Conservation (phyloP, 129 eudicot species). For the Pseudognaphalium luteoalbum region DNA sequence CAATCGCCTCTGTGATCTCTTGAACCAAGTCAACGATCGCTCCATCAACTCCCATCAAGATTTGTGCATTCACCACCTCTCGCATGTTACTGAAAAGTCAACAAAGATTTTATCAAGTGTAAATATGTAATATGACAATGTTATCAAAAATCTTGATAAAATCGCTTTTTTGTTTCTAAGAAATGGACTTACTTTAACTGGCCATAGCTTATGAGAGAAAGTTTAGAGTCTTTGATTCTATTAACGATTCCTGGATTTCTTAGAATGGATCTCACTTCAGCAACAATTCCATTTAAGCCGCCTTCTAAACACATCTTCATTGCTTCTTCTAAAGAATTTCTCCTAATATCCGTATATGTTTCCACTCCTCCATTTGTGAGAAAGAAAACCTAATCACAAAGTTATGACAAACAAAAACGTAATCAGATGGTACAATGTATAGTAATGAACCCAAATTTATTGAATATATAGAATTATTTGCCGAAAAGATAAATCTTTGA, state of each 20-base stretch:
- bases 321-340: conserved; percentile 79
- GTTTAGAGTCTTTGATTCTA: conserved; percentile 53
- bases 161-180: conserved; percentile 14
- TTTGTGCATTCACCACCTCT: conserved; percentile 69
- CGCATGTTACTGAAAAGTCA: conserved; percentile 49
- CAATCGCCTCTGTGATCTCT: conserved; percentile 56
- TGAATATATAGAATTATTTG: not conserved
- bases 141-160: conserved; percentile 16
- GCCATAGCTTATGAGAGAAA: conserved; percentile 68
- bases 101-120: not conserved
- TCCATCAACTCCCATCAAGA: conserved; percentile 77
- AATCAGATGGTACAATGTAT: not conserved
- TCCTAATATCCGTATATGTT: conserved; percentile 53
- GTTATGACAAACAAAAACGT: conserved; percentile 11
- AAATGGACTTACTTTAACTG: conserved; percentile 55
- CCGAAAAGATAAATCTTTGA: not conserved
- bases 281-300: conserved; percentile 63
- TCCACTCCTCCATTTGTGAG: conserved; percentile 78
- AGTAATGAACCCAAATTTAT: not conserved
- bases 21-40: conserved; percentile 71
- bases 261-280: conserved; percentile 59
- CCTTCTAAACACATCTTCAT: conserved; percentile 57
- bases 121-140: not conserved
- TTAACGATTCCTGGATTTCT: conserved; percentile 56
- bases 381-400: conserved; percentile 52